Evolutionary conservation across 495 filamentous ascomycete species (phyloP).

Genomic region (Talaromyces ruber): DNA sequence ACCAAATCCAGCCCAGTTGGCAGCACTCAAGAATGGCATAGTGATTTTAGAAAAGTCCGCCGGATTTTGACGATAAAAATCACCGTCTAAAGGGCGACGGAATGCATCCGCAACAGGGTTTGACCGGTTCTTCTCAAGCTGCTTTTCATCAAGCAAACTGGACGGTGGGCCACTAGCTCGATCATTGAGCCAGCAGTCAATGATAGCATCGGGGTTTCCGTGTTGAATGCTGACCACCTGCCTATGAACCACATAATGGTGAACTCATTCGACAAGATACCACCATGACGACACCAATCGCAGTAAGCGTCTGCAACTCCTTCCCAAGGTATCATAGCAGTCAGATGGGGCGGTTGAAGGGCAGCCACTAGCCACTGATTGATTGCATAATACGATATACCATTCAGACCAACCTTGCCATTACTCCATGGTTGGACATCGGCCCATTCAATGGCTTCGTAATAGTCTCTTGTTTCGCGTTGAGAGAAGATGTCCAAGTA

Average conservation of each 20-base stretch:
- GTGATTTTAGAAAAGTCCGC: neutral
- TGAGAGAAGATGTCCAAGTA: slow-evolving; percentile 40
- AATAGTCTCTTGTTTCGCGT: slow-evolving; percentile 36
- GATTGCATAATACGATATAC: slow-evolving; percentile 46
- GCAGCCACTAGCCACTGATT: slow-evolving; percentile 46
- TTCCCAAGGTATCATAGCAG: slow-evolving; percentile 48
- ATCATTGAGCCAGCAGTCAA: neutral
- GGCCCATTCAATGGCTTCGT: slow-evolving; percentile 43
- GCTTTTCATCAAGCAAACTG: neutral
- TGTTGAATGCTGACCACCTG: slow-evolving; percentile 49
- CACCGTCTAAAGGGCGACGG: neutral
- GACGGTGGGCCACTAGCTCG: neutral
- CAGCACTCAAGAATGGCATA: neutral
- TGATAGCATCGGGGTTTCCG: slow-evolving; percentile 21
- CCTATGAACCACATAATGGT: slow-evolving; percentile 46
- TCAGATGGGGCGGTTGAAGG: slow-evolving; percentile 37
- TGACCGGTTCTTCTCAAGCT: neutral
- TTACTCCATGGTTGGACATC: slow-evolving; percentile 40
- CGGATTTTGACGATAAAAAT: neutral
- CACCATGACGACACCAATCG: slow-evolving; percentile 44
- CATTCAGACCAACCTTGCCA: slow-evolving; percentile 44
- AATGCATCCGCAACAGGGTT: neutral
- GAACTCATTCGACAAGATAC: slow-evolving; percentile 46
- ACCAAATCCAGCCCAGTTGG: slow-evolving; percentile 1
- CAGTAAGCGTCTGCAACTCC: slow-evolving; percentile 47